These are phyloP conservation scores for Meyerozyma guilliermondii DNA, from an alignment of 1,139 yeast species.

Conservation along the genomic window DNA sequence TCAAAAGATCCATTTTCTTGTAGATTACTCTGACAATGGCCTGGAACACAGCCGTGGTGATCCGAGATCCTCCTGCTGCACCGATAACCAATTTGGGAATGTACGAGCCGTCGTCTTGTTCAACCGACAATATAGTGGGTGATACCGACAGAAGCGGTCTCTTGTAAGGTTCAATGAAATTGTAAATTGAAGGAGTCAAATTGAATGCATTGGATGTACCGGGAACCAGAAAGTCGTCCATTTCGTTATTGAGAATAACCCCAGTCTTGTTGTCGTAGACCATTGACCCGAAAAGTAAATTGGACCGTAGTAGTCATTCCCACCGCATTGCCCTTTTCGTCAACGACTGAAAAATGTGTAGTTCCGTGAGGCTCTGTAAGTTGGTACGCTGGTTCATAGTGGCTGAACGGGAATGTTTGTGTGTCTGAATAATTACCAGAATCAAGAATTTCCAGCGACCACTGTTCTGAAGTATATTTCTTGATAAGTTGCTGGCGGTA, in stretches of 20 bases:
- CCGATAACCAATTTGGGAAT: conserved; percentile 69
- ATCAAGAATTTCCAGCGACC: conserved; percentile 48
- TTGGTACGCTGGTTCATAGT: conserved; percentile 76
- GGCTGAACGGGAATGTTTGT: conserved; percentile 61
- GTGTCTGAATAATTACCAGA: conserved; percentile 45
- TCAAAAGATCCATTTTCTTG: conserved; percentile 53
- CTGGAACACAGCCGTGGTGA: conserved; percentile 79
- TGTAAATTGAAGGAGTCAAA: conserved; percentile 73
- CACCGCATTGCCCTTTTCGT: conserved; percentile 67
- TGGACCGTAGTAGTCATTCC: conserved; percentile 89
- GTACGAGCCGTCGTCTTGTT: conserved; percentile 22
- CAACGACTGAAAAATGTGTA: conserved; percentile 77
- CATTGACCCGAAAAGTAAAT: conserved; percentile 74
- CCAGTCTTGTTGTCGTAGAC: conserved; percentile 83
- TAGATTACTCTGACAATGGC: conserved; percentile 66
- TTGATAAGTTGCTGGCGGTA: conserved; percentile 21
- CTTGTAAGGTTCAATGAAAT: conserved; percentile 67
- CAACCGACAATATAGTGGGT: conserved; percentile 64
- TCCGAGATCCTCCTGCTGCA: conserved; percentile 92
- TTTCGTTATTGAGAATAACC: conserved; percentile 77
- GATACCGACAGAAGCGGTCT: conserved; percentile 83
- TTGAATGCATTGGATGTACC: conserved; percentile 68
- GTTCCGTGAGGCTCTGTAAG: conserved; percentile 81
- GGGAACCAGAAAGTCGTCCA: conserved; percentile 94
- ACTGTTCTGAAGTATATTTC: conserved; percentile 34